Evolutionary conservation across 306 rosid species (phyloP), one percentile per base, ranked within the genome.

Genomic region (Glycine tomentella): DNA sequence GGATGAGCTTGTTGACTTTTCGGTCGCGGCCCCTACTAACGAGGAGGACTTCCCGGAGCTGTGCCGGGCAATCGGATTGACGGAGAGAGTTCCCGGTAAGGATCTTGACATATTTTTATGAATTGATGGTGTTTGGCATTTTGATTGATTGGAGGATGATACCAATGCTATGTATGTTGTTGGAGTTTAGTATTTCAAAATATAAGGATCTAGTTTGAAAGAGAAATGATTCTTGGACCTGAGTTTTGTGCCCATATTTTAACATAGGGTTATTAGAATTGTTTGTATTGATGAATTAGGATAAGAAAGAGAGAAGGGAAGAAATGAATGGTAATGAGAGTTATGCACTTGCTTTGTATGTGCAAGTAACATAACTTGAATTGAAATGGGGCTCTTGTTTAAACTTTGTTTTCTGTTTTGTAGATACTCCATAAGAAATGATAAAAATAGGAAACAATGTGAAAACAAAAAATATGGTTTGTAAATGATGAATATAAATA

Each of bases 1-100:
- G 85, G 93, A 91, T 52, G 97, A 87, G 58, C 90, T 94, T 70
- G 84, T 94, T 55, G 88, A 85, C 12, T 78, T 72, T 78, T 67
- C 84, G 46, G 76, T 65, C 2, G 49, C 69, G 4, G 72, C 91
- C n/a, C 91, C 91, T 0, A 59, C 69, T 53, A 84, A 83, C 48
- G 79, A 81, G 31, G 31, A 25, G 25, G 90, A 90, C 64, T 87
- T 88, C 17, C 77, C 81, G 0, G 82, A 83, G 73, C 80, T 92
- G 78, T 90, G 91, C 81, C 79, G 82, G 61, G 74, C 52, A 15
- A 15, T 85, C 13, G 86, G 82, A 20, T 83, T 90, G 83, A 66
- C 76, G 0, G 86, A 89, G 68, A 88, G 82, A 80, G 76, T 87
- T 79, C 83, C 86, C 75, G 82, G 86, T 79, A 86, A 78, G 84